Evolutionary conservation across 257 asterid species (phyloP).

Genomic region (Gardenia jasminoides): DNA sequence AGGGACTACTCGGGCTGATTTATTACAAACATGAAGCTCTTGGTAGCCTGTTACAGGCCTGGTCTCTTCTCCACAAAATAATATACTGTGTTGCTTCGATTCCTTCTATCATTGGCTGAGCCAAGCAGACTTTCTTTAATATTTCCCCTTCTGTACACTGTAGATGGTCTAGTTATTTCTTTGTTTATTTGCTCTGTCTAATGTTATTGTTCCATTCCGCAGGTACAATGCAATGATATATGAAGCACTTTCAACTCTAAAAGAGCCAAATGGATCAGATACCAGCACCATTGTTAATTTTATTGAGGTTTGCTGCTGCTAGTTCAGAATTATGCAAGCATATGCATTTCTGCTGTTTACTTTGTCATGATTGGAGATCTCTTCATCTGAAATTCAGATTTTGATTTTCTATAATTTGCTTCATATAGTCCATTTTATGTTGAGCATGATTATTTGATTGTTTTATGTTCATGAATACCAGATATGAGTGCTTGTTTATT

Average conservation of each 20-base stretch:
- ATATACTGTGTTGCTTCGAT: background rate
- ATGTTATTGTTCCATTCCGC: conserved; percentile 16
- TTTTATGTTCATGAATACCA: background rate
- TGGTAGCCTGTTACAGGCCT: background rate
- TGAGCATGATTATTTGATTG: background rate
- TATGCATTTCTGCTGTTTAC: background rate
- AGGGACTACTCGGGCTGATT: background rate
- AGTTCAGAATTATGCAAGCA: background rate
- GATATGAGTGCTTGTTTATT: background rate
- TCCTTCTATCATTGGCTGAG: background rate
- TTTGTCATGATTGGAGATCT: background rate
- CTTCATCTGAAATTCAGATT: background rate
- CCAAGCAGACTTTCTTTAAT: background rate
- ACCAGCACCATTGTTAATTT: conserved; percentile 56
- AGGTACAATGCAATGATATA: conserved; percentile 72
- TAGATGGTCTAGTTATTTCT: conserved; percentile 3
- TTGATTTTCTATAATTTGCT: background rate
- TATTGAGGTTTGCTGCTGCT: conserved; percentile 54
- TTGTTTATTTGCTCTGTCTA: conserved; percentile 11
- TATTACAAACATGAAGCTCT: background rate
- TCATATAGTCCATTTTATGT: background rate
- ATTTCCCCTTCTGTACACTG: conserved; percentile 2
- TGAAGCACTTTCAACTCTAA: conserved; percentile 71
- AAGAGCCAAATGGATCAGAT: conserved; percentile 70
- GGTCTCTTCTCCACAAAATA: background rate